A percentile compares a stretch with the other conserved stretches of the same genome.
Evolutionary conservation across 768 basidiomycete genomes (phyloP).

Genomic region (Pleurotus citrinopileatus): DNA sequence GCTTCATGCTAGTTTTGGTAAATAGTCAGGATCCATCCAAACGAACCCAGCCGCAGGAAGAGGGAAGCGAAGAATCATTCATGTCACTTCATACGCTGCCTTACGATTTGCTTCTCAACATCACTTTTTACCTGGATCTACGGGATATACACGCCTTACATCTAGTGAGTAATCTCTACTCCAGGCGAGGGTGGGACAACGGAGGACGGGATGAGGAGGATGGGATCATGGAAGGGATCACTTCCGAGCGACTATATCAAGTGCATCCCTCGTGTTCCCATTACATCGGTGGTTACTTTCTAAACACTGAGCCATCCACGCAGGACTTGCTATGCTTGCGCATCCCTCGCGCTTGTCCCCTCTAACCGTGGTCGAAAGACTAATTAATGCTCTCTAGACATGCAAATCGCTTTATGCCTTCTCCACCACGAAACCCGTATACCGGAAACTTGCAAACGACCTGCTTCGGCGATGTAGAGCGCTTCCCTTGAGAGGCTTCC

Average conservation of each 20-base stretch:
- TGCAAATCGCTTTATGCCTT: conserved; percentile 61
- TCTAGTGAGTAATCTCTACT: conserved; percentile 41
- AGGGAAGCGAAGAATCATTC: not conserved
- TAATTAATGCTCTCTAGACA: conserved; percentile 37
- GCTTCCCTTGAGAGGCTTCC: conserved; percentile 67
- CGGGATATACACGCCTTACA: conserved; percentile 61
- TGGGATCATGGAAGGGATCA: not conserved
- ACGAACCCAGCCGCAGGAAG: not conserved
- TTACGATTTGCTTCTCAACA: conserved; percentile 69
- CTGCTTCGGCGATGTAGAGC: conserved; percentile 66
- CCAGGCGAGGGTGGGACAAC: not conserved
- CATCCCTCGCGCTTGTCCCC: not conserved
- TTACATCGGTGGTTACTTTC: not conserved
- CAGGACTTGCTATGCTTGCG: not conserved
- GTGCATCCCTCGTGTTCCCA: too few species aligned
- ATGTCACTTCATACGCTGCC: conserved; percentile 39
- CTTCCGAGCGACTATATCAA: too few species aligned
- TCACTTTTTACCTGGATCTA: conserved; percentile 59
- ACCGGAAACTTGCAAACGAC: conserved; percentile 59
- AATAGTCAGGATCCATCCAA: not conserved
- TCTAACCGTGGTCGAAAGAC: too few species aligned
- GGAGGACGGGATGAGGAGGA: not conserved
- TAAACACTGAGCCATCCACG: not conserved
- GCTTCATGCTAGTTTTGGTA: conserved; percentile 3
- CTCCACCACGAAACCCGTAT: conserved; percentile 64